phyloP scores from a whole-genome alignment of 2,329 filamentous ascomycete species.

The Xylaria sp. region DNA sequence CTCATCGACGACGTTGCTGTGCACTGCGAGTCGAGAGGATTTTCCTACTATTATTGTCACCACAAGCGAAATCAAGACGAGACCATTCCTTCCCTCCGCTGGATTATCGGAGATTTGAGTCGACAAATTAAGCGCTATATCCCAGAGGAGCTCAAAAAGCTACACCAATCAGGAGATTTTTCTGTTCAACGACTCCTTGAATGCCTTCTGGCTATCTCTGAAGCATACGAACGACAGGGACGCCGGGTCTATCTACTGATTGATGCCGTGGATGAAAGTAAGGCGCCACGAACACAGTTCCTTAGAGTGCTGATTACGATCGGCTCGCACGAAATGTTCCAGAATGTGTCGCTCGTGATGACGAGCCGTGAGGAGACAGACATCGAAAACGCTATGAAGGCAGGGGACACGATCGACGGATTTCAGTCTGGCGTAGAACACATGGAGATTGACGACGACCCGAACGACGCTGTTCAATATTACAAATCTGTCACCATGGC shows the following conservation, averaged over 20 bases:
- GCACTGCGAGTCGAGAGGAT: conserved; percentile 18
- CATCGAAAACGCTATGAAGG: conserved; percentile 24
- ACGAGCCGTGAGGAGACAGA: conserved; percentile 37
- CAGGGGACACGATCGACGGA: background rate
- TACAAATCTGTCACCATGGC: conserved; percentile 31
- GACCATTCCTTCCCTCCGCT: conserved; percentile 31
- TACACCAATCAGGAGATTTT: conserved; percentile 7
- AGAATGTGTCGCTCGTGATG: conserved; percentile 32
- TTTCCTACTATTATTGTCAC: conserved; percentile 39
- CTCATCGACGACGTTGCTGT: conserved; percentile 28
- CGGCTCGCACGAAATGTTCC: conserved; percentile 26
- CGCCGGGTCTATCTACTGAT: conserved; percentile 31
- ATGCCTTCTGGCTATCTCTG: conserved; percentile 26
- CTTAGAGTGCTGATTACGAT: conserved; percentile 28
- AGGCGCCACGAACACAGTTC: conserved; percentile 21
- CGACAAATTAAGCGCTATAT: conserved; percentile 20
- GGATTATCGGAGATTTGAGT: conserved; percentile 31
- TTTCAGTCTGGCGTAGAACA: background rate
- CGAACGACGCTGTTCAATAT: background rate
- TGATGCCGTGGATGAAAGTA: conserved; percentile 39
- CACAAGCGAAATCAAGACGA: conserved; percentile 34
- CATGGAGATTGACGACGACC: background rate
- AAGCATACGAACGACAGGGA: conserved; percentile 8
- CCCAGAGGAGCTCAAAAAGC: conserved; percentile 19
- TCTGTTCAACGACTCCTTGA: conserved; percentile 22